These are phyloP conservation scores for Linnemannia exigua DNA, from an alignment of 192 early-diverging fungal genomes.

Conservation along the genomic window DNA sequence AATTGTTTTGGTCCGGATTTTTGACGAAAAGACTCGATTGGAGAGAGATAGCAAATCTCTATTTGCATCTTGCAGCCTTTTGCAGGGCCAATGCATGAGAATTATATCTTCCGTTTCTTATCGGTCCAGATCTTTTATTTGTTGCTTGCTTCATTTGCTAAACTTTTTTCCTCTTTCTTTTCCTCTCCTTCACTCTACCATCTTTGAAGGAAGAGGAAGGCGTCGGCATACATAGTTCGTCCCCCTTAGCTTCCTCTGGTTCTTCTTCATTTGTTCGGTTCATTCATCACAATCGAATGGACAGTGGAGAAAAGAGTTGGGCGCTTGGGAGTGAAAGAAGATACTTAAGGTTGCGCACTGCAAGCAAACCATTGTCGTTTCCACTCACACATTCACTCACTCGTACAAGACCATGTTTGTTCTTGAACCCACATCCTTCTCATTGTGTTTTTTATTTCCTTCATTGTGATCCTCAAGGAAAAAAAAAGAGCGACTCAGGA, in stretches of 20 bases:
- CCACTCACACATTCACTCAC: no score
- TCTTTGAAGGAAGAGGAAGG: neutral
- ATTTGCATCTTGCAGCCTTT: neutral
- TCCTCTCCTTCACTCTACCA: neutral
- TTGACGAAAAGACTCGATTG: neutral
- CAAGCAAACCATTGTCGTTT: no score
- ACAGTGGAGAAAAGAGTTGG: no score
- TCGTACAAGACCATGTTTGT: no score
- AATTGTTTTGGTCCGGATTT: slow-evolving; percentile 1
- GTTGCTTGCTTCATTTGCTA: neutral
- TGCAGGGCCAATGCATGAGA: slow-evolving; percentile 3
- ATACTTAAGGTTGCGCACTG: no score
- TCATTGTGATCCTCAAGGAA: no score
- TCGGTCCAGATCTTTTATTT: neutral
- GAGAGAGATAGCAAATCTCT: slow-evolving; percentile 7
- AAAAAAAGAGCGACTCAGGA: neutral
- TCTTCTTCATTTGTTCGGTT: neutral
- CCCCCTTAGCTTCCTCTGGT: neutral
- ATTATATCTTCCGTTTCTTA: neutral
- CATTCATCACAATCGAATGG: no score
- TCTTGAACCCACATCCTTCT: no score
- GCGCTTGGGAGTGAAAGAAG: no score
- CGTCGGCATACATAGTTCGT: neutral
- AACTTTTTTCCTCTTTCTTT: neutral
- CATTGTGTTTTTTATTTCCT: no score